Conservation (phyloP, 352 stramenopile species). For the Pythium dissotocum region DNA sequence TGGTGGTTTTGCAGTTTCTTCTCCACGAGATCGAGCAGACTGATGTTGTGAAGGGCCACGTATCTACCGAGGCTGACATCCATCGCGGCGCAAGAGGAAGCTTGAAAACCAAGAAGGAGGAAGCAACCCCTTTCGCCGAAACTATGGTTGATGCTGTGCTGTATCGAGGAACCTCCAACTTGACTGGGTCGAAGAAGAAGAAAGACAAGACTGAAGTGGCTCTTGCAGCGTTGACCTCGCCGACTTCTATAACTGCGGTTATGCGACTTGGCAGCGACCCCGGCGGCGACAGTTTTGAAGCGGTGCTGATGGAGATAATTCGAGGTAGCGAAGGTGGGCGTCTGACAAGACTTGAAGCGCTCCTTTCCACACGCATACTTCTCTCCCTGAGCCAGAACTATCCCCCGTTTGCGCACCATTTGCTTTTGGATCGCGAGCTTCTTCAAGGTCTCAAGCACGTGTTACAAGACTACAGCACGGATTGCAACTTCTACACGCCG, state of each 20-base stretch:
- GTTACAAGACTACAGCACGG: conserved; percentile 42
- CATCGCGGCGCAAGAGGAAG: not conserved
- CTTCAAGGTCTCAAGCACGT: conserved; percentile 46
- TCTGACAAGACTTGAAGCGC: conserved; percentile 40
- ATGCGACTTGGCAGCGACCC: not conserved
- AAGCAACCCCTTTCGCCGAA: conserved; percentile 6
- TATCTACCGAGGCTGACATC: not conserved
- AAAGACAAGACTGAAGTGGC: conserved; percentile 20
- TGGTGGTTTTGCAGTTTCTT: conserved; percentile 27
- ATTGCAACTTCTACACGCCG: conserved; percentile 56
- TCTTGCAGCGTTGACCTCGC: conserved; percentile 11
- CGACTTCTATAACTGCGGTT: conserved; percentile 2
- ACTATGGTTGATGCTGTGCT: conserved; percentile 27
- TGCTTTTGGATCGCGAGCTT: conserved; percentile 37
- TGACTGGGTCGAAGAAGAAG: conserved; percentile 14
- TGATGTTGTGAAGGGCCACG: not conserved
- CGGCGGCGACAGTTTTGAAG: conserved; percentile 37
- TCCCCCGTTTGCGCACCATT: conserved; percentile 46
- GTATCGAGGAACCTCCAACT: not conserved
- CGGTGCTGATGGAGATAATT: conserved; percentile 59
- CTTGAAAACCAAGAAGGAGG: conserved; percentile 14
- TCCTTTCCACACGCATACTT: conserved; percentile 53
- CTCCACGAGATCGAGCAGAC: conserved; percentile 22
- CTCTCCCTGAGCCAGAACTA: conserved; percentile 59
- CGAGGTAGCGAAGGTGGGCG: conserved; percentile 30